Evolutionary conservation across 345 rosid genomes (phyloP).

Genomic region (Pistacia integerrima): DNA sequence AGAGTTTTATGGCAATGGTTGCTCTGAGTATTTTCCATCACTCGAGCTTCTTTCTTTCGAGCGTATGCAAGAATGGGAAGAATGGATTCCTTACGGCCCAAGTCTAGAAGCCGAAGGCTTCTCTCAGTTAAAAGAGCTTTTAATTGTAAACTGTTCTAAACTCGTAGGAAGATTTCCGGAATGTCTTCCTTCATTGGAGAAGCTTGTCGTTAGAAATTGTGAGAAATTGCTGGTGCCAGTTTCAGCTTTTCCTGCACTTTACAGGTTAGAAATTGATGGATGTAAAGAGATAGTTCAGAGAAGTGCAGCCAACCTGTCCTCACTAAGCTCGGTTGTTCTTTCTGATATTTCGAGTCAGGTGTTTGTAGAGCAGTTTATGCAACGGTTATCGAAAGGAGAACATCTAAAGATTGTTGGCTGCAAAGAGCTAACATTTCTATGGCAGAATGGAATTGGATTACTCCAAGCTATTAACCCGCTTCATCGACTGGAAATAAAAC

Average conservation of each 20-base stretch:
- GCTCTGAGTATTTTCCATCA: constrained; percentile 20
- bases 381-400: not conserved
- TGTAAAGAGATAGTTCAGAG: constrained; percentile 10
- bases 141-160: constrained; percentile 31
- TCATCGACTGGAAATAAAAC: not conserved
- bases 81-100: constrained; percentile 27
- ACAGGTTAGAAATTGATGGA: constrained; percentile 6
- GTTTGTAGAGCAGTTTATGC: not conserved
- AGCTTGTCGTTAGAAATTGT: constrained; percentile 11
- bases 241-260: constrained; percentile 12
- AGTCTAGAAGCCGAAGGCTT: constrained; percentile 21
- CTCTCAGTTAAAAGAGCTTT: constrained; percentile 31
- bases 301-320: not conserved
- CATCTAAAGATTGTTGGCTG: not conserved
- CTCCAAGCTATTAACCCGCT: not conserved
- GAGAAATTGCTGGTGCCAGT: constrained; percentile 6
- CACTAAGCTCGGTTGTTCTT: not conserved
- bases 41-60: constrained; percentile 22
- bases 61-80: constrained; percentile 35
- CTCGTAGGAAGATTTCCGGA: constrained; percentile 28
- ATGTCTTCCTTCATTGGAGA: constrained; percentile 20
- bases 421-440: not conserved
- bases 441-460: not conserved
- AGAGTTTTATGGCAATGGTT: constrained; percentile 13
- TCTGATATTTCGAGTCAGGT: not conserved